Percentiles rank a stretch among this genome's conserved stretches.
phyloP scores from a whole-genome alignment of 169 alveolate genomes.

The Theileria luwenshuni region DNA sequence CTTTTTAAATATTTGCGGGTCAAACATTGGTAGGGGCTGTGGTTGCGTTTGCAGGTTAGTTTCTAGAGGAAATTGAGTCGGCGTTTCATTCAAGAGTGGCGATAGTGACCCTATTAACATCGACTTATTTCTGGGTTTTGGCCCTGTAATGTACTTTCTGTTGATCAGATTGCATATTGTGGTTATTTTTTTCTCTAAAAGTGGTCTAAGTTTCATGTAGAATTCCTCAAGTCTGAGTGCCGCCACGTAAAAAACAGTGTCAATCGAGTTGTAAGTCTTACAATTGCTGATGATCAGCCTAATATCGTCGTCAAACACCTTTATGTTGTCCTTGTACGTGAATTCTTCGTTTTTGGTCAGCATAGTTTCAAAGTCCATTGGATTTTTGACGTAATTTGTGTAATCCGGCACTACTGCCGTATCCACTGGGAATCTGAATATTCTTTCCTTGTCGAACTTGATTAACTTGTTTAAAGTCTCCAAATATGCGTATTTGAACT shows the following conservation, averaged over 20 bases:
- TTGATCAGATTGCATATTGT: not conserved
- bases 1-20: too few relatives aligned
- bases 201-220: constrained; percentile 33
- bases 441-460: constrained; percentile 72
- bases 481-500: constrained; percentile 29
- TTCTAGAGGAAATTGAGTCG: not conserved
- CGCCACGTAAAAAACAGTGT: constrained; percentile 73
- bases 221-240: constrained; percentile 35
- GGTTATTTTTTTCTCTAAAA: constrained; percentile 7
- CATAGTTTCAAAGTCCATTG: constrained; percentile 91
- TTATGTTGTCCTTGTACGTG: constrained; percentile 78
- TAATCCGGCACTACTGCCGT: constrained; percentile 89
- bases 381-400: constrained; percentile 87
- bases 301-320: constrained; percentile 85
- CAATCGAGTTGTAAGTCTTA: constrained; percentile 84
- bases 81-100: not conserved
- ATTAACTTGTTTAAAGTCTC: constrained; percentile 72
- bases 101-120: not conserved
- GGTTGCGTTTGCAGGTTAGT: not conserved
- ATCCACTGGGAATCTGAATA: constrained; percentile 89
- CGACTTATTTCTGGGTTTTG: constrained; percentile 3
- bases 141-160: constrained; percentile 4
- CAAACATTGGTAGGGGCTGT: not conserved
- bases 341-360: constrained; percentile 75
- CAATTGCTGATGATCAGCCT: constrained; percentile 86